Conservation (phyloP, 2,329 filamentous ascomycete genomes). For the Geosmithia flava region DNA sequence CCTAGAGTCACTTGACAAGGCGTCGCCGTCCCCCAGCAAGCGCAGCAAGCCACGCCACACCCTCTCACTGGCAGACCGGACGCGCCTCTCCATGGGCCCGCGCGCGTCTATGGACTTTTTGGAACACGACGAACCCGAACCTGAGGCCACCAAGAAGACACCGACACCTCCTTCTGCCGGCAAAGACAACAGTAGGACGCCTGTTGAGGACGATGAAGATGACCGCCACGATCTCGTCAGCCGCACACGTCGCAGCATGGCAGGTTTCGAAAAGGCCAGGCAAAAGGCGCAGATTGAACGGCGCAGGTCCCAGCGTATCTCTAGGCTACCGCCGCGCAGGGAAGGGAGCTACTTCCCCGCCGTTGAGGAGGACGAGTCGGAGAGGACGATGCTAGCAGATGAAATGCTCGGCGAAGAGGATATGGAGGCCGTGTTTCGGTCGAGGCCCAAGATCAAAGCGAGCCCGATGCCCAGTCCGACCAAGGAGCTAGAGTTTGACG, state of each 20-base stretch:
- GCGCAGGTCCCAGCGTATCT: conserved; percentile 34
- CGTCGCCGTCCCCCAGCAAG: conserved; percentile 46
- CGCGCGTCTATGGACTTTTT: conserved; percentile 31
- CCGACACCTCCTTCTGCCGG: not conserved
- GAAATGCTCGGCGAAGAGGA: conserved; percentile 62
- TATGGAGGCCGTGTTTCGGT: conserved; percentile 75
- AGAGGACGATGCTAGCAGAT: conserved; percentile 44
- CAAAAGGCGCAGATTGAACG: conserved; percentile 49
- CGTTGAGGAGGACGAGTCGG: conserved; percentile 32
- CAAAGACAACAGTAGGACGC: conserved; percentile 9
- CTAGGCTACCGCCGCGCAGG: conserved; percentile 21
- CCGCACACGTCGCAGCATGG: conserved; percentile 50
- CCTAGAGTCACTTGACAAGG: conserved; percentile 37
- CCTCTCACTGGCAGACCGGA: conserved; percentile 63
- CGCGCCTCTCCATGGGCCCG: conserved; percentile 63
- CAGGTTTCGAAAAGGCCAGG: conserved; percentile 44
- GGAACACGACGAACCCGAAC: conserved; percentile 13
- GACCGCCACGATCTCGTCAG: conserved; percentile 38
- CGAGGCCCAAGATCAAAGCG: conserved; percentile 64
- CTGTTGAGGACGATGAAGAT: conserved; percentile 6
- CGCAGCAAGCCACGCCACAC: conserved; percentile 34
- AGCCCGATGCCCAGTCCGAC: conserved; percentile 52
- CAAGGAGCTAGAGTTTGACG: conserved; percentile 11
- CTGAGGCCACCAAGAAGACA: conserved; percentile 3
- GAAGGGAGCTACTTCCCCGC: conserved; percentile 34